These are phyloP conservation scores for Amanita pseudoporphyria DNA, from an alignment of 768 basidiomycete species.

Conservation along the genomic window DNA sequence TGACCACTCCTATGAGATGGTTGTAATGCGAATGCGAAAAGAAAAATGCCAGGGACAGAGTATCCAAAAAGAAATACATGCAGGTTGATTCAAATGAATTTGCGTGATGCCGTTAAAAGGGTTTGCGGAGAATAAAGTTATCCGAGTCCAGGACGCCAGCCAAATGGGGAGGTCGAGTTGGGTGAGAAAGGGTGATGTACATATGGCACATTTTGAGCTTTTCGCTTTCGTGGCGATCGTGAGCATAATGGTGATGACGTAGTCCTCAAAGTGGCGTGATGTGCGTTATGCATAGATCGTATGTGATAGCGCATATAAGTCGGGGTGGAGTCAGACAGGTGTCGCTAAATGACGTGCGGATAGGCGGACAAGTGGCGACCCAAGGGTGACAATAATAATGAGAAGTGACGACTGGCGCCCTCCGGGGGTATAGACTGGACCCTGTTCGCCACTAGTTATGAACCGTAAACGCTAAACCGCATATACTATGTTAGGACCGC, in stretches of 20 bases:
- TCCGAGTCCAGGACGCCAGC: neutral
- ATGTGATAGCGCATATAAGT: neutral
- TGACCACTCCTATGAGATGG: neutral
- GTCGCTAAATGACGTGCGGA: neutral
- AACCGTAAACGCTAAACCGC: neutral
- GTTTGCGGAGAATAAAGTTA: constrained; percentile 2
- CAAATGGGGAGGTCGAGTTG: neutral
- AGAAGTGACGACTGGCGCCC: neutral
- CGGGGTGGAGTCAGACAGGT: neutral
- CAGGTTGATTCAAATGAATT: neutral
- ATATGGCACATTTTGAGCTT: constrained; percentile 1
- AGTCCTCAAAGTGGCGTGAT: neutral
- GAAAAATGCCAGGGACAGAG: neutral
- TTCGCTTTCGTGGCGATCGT: constrained; percentile 1
- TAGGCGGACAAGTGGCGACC: neutral
- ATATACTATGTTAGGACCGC: too few species aligned
- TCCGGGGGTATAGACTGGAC: constrained; percentile 1
- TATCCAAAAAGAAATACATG: constrained; percentile 1
- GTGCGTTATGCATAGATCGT: constrained; percentile 1
- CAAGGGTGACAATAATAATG: neutral
- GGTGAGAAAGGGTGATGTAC: neutral
- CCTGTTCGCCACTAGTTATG: neutral
- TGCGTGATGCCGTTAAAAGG: neutral
- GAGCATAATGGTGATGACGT: neutral
- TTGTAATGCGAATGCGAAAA: neutral